phyloP scores from a whole-genome alignment of 2,329 filamentous ascomycete species.

The Aureobasidium sp. region DNA sequence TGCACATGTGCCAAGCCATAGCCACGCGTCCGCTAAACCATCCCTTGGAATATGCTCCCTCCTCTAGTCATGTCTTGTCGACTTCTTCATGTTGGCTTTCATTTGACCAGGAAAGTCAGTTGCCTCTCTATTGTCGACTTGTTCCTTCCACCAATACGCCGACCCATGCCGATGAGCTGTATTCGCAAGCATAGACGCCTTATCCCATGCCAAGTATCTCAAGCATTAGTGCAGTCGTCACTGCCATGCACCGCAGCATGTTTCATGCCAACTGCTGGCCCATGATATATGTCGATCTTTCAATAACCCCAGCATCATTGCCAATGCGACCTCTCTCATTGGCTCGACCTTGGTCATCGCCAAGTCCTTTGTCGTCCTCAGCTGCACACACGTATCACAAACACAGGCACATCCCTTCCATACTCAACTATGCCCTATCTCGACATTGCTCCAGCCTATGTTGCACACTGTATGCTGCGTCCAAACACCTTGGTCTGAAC shows the following conservation, averaged over 20 bases:
- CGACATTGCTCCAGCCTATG: background rate
- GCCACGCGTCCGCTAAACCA: background rate
- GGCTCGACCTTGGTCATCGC: background rate
- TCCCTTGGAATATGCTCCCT: background rate
- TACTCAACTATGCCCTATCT: background rate
- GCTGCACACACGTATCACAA: background rate
- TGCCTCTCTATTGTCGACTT: too few relatives aligned
- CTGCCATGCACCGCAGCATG: background rate
- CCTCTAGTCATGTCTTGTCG: background rate
- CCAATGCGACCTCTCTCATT: background rate
- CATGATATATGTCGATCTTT: background rate
- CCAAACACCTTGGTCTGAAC: background rate
- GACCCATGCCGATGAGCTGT: too few relatives aligned
- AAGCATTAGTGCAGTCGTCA: conserved; percentile 1
- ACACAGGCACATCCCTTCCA: background rate
- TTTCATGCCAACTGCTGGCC: background rate
- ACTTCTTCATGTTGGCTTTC: too few relatives aligned
- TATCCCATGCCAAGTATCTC: background rate
- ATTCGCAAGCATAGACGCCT: too few relatives aligned
- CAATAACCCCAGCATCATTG: background rate
- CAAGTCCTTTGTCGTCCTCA: background rate
- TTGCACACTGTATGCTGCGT: background rate
- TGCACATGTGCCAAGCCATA: background rate
- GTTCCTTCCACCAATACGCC: too few relatives aligned
- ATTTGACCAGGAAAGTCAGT: too few relatives aligned